phyloP scores from a whole-genome alignment of 352 stramenopile species.

The Globisporangium heterothallicum region DNA sequence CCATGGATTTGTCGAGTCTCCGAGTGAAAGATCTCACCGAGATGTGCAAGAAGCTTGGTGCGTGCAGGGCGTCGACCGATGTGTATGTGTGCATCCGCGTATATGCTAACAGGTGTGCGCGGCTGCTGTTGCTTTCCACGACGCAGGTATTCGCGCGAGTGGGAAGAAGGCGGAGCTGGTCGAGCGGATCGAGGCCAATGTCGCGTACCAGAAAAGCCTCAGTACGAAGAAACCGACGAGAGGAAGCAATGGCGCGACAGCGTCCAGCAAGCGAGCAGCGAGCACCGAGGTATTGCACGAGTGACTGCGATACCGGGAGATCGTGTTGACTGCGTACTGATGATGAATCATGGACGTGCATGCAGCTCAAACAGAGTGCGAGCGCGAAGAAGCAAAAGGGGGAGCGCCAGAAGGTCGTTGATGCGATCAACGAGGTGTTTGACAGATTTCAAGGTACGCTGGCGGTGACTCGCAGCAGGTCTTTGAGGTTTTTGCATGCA shows the following conservation, averaged over 20 bases:
- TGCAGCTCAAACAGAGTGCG: constrained; percentile 4
- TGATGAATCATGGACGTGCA: no score
- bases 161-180: constrained; percentile 77
- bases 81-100: neutral
- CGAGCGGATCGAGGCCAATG: constrained; percentile 58
- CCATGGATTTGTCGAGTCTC: constrained; percentile 64
- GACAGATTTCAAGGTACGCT: constrained; percentile 54
- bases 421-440: constrained; percentile 52
- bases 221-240: constrained; percentile 23
- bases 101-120: neutral
- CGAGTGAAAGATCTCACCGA: constrained; percentile 80
- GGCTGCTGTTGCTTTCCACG: neutral
- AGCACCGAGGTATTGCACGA: constrained; percentile 22
- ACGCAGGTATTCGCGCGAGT: constrained; percentile 55
- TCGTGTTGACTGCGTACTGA: no score
- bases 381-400: constrained; percentile 56
- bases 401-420: constrained; percentile 23
- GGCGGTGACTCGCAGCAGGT: no score
- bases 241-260: constrained; percentile 20
- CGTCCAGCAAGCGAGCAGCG: constrained; percentile 24
- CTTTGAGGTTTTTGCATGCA: no score
- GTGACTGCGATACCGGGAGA: no score
- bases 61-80: constrained; percentile 5
- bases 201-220: constrained; percentile 35
- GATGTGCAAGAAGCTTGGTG: constrained; percentile 72